Evolutionary conservation across 2,329 filamentous ascomycete species (phyloP), one percentile per base, ranked within the genome.

Genomic region (Herpotrichia juniperi): DNA sequence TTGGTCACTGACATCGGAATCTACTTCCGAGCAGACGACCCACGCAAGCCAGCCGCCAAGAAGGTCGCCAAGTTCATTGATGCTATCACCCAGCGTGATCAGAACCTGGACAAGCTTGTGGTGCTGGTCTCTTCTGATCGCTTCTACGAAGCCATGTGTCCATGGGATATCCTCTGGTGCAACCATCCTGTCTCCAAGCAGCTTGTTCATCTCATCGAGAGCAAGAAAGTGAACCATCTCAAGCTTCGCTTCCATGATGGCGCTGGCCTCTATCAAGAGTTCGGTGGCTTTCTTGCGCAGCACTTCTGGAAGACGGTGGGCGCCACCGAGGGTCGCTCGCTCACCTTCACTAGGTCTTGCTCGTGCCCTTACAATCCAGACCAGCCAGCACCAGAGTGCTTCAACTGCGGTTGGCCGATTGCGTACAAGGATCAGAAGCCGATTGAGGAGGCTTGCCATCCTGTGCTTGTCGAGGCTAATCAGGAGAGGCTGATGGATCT

Each of bases 171-270:
- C 19, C 19, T 59, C 4, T 58, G 51, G 46, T 46, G 30, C 31
- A 40, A 54, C 16, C 57, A 64, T 44, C 61, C 59, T 11, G 50
- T 64, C 4, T 25, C 50, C 4, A 43, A 49, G 16, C 54, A 53
- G 11, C 35, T 64, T 11, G 30, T 51, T 4, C 10, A 19, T 7
- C 31, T 62, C 6, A 35, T 59, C n/a, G 34, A 49, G 19, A 22
- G 28, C 4, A 45, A 47, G 21, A 47, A 40, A 1, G 51, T 56
- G 6, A 42, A 40, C 17, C 44, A 55, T 25, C 7, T 62, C 1
- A 57, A 51, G 35, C 37, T 64, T 24, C 61, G 59, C 14, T 12
- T 62, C 1, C 59, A 64, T 24, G 48, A 64, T 37, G 53, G 48
- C 10, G 61, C 59, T 8, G 16, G 14, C 4, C 16, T 61, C n/a